Evolutionary conservation across 2,329 filamentous ascomycete genomes (phyloP).

Genomic region (Ophiostoma ulmi): DNA sequence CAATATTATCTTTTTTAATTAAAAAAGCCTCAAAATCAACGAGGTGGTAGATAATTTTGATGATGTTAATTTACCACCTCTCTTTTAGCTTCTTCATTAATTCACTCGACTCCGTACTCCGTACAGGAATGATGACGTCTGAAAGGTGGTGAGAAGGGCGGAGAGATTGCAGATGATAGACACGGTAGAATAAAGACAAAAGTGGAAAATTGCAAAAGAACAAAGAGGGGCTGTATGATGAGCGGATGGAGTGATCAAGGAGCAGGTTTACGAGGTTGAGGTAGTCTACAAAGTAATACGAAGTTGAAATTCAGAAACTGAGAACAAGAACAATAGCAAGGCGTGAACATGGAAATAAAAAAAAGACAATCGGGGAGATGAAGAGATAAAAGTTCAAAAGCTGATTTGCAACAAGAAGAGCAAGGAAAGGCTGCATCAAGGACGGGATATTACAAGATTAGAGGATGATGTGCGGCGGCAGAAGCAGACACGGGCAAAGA

Average conservation of each 20-base stretch:
- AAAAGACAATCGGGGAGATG: neutral
- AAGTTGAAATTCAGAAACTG: neutral
- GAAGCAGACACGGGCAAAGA: neutral
- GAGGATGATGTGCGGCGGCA: neutral
- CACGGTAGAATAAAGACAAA: neutral
- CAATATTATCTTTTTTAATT: neutral
- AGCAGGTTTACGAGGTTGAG: neutral
- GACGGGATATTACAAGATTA: constrained; percentile 7
- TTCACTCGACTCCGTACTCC: neutral
- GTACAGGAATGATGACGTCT: constrained; percentile 2
- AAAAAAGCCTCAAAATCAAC: neutral
- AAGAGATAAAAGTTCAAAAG: neutral
- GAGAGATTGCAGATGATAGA: constrained; percentile 1
- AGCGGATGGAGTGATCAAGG: neutral
- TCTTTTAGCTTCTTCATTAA: neutral
- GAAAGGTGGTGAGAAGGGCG: constrained; percentile 9
- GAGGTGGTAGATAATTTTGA: neutral
- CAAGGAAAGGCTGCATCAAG: neutral
- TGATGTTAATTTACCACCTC: neutral
- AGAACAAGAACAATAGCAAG: neutral
- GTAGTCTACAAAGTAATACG: neutral
- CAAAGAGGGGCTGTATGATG: neutral
- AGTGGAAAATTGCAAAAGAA: neutral
- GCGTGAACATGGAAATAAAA: neutral
- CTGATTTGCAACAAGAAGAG: constrained; percentile 4